A percentile compares a stretch with the other conserved stretches of the same genome.
phyloP scores from a whole-genome alignment of 805 yeast species.

The Lipomyces spencermartinsiae region DNA sequence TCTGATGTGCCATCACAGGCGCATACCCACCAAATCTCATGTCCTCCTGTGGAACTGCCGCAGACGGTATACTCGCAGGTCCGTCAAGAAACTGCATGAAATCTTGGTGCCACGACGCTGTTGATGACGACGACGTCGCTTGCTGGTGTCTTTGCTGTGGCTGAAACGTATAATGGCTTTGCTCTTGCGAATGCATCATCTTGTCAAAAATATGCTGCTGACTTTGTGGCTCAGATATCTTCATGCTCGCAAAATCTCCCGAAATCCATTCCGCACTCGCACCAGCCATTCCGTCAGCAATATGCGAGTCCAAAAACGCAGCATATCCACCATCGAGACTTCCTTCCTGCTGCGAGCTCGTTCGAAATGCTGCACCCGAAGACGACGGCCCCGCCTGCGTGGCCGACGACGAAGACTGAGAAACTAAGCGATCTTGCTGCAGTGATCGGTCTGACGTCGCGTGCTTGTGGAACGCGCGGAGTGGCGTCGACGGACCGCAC shows the following conservation, averaged over 20 bases:
- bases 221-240: conserved; percentile 12
- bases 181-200: conserved; percentile 8
- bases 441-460: conserved; percentile 29
- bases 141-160: conserved; percentile 9
- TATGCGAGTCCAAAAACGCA: conserved; percentile 15
- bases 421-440: conserved; percentile 27
- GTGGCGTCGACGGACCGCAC: conserved; percentile 38
- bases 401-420: conserved; percentile 10
- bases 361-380: conserved; percentile 10
- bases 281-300: background rate
- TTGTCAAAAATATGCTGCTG: conserved; percentile 14
- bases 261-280: conserved; percentile 9
- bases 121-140: background rate
- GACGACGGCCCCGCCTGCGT: background rate
- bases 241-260: conserved; percentile 16
- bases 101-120: conserved; percentile 30
- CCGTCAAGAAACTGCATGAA: conserved; percentile 28
- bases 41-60: background rate
- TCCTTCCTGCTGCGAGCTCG: conserved; percentile 6
- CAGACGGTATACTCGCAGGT: conserved; percentile 5
- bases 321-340: conserved; percentile 19
- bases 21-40: background rate
- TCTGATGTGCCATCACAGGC: background rate
- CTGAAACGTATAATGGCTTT: background rate
- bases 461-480: conserved; percentile 28